phyloP scores from a whole-genome alignment of 352 stramenopile species.

The Salisapilia sapeloensis region DNA sequence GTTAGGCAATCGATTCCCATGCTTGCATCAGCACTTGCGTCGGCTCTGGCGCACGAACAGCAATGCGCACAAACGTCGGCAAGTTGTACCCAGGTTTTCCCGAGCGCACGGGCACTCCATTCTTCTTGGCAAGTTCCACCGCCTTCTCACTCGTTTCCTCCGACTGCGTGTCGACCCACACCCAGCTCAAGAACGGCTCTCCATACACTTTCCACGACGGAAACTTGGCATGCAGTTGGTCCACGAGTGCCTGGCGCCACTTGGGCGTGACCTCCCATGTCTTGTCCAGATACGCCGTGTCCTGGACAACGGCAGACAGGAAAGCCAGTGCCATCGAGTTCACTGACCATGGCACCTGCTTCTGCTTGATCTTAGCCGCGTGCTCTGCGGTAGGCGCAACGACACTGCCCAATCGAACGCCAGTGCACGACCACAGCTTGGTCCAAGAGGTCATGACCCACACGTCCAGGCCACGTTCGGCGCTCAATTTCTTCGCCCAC shows the following conservation, averaged over 20 bases:
- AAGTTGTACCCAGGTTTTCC: constrained; percentile 81
- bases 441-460: constrained; percentile 87
- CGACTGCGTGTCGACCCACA: constrained; percentile 80
- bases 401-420: constrained; percentile 75
- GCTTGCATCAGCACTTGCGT: constrained; percentile 54
- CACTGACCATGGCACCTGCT: constrained; percentile 85
- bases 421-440: constrained; percentile 87
- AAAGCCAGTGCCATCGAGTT: constrained; percentile 84
- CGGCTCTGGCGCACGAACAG: constrained; percentile 55
- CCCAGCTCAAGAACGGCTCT: constrained; percentile 68
- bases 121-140: constrained; percentile 57
- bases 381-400: constrained; percentile 65
- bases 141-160: constrained; percentile 25
- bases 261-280: constrained; percentile 73
- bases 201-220: constrained; percentile 49
- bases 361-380: constrained; percentile 73
- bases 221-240: constrained; percentile 34
- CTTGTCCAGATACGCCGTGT: constrained; percentile 55
- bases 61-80: constrained; percentile 69
- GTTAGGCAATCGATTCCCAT: constrained; percentile 45
- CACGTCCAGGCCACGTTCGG: constrained; percentile 65
- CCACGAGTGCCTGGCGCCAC: constrained; percentile 52
- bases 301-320: constrained; percentile 66
- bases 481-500: constrained; percentile 60
- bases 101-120: constrained; percentile 73